phyloP scores from a whole-genome alignment of 192 early-diverging fungal species.

The Coemansia sp. region DNA sequence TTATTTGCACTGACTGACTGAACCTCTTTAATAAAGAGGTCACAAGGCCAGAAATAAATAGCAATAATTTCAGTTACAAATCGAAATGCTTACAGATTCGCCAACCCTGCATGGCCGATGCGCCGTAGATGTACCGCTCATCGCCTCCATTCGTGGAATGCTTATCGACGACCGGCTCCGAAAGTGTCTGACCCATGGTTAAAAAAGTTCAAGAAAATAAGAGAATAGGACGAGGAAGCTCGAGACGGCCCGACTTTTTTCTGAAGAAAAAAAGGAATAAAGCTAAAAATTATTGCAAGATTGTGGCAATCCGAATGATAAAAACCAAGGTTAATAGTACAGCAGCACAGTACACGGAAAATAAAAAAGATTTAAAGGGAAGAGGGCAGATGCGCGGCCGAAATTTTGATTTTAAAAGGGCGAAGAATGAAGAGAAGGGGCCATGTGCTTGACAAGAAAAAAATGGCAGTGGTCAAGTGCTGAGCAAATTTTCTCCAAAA shows the following conservation, averaged over 20 bases:
- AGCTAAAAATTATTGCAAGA: constrained; percentile 18
- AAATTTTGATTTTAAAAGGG: constrained; percentile 5
- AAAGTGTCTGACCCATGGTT: constrained; percentile 95
- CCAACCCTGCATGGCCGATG: constrained; percentile 98
- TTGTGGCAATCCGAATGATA: constrained; percentile 5
- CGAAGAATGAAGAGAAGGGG: neutral
- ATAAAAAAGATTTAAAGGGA: constrained; percentile 8
- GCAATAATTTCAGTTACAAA: constrained; percentile 14
- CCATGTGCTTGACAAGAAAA: neutral
- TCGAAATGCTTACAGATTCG: constrained; percentile 62
- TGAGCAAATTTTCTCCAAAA: neutral
- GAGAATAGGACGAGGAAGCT: constrained; percentile 8
- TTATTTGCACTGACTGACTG: constrained; percentile 1
- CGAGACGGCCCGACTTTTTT: neutral
- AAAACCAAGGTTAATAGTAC: constrained; percentile 14
- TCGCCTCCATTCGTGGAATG: constrained; percentile 75
- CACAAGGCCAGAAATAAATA: constrained; percentile 17
- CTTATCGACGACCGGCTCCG: constrained; percentile 91
- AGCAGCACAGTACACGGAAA: constrained; percentile 18
- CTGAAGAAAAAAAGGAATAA: constrained; percentile 5
- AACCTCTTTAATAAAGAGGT: neutral
- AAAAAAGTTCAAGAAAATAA: constrained; percentile 11
- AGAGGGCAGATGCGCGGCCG: constrained; percentile 3
- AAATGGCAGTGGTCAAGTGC: neutral
- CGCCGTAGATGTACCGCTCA: constrained; percentile 80